These are phyloP conservation scores for Cutaneotrichosporon spelunceum DNA, from an alignment of 1,284 basidiomycete species.

Conservation along the genomic window DNA sequence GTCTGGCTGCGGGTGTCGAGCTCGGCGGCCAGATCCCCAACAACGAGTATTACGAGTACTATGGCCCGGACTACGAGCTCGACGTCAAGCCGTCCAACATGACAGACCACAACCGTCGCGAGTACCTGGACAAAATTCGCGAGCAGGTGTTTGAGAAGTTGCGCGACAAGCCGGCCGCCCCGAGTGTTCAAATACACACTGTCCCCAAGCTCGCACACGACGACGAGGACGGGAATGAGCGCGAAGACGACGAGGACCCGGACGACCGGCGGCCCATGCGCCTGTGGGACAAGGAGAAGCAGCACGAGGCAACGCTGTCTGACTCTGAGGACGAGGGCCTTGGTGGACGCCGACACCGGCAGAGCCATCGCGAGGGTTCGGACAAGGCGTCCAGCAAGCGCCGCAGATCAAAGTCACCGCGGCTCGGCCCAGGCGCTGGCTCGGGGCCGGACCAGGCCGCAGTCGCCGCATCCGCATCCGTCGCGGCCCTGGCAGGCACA, in stretches of 20 bases:
- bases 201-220: conserved; percentile 71
- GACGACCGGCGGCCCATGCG: conserved; percentile 66
- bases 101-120: conserved; percentile 89
- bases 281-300: conserved; percentile 47
- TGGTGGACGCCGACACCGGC: conserved; percentile 47
- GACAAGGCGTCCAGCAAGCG: conserved; percentile 12
- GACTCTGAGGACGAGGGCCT: conserved; percentile 58
- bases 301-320: conserved; percentile 48
- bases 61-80: conserved; percentile 95
- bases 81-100: conserved; percentile 95
- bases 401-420: conserved; percentile 20
- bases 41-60: conserved; percentile 99
- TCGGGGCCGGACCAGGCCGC: neutral
- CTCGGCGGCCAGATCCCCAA: conserved; percentile 86
- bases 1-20: conserved; percentile 91
- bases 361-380: conserved; percentile 34
- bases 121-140: conserved; percentile 90
- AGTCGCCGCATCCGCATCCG: neutral
- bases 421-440: neutral
- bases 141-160: conserved; percentile 88
- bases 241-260: conserved; percentile 73
- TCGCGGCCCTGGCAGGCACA: neutral
- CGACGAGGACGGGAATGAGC: conserved; percentile 72
- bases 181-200: conserved; percentile 74
- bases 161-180: conserved; percentile 76